Percentiles rank a stretch among this genome's conserved stretches.
These are phyloP conservation scores for Diutina rugosa DNA, from an alignment of 1,139 yeast species.

Conservation along the genomic window DNA sequence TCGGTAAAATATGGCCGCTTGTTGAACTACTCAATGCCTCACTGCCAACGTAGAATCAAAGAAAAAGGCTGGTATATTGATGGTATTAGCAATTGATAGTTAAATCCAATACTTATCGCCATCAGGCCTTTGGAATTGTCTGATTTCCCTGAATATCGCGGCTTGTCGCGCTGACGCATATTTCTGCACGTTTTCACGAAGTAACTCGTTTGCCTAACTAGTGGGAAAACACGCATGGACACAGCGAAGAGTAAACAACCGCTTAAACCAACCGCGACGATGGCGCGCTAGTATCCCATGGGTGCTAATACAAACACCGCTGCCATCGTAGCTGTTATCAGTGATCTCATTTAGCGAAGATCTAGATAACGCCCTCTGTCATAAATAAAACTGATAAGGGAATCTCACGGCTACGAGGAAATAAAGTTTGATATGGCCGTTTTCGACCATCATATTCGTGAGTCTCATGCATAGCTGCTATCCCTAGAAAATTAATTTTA, in stretches of 20 bases:
- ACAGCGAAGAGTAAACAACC: not conserved
- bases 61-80: too few relatives aligned
- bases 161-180: not conserved
- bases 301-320: not conserved
- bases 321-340: not conserved
- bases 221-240: not conserved
- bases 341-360: not conserved
- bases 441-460: not conserved
- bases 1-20: not conserved
- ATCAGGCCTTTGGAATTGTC: too few relatives aligned
- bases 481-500: not conserved
- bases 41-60: too few relatives aligned
- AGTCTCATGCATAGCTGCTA: not conserved
- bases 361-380: not conserved
- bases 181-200: not conserved
- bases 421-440: not conserved
- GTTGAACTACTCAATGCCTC: too few relatives aligned
- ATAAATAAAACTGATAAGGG: not conserved
- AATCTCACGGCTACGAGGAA: not conserved
- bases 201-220: not conserved
- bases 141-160: not conserved
- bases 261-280: not conserved
- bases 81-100: not conserved
- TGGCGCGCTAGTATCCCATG: not conserved
- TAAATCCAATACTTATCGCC: not conserved